Conservation (phyloP, 2,329 filamentous ascomycete genomes). For the Fusarium chlamydosporum region DNA sequence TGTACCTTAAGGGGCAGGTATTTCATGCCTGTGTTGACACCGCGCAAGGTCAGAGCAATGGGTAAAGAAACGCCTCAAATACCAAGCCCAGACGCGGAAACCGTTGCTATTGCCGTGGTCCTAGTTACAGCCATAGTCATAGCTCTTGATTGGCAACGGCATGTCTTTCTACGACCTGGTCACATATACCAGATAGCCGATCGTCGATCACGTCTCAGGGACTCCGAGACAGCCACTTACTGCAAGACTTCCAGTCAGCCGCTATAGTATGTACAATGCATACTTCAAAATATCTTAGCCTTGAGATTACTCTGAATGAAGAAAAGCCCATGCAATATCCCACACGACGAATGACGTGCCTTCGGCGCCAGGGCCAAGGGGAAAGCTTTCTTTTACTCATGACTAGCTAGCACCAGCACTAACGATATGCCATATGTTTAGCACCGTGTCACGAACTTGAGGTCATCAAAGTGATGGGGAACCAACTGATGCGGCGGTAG, state of each 20-base stretch:
- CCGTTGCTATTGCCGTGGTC: constrained; percentile 6
- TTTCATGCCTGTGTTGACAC: not conserved
- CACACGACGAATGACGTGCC: constrained; percentile 38
- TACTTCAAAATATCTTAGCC: constrained; percentile 2
- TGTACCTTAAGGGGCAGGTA: not conserved
- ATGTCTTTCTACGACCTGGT: constrained; percentile 30
- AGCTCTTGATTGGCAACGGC: constrained; percentile 18
- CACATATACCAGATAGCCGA: constrained; percentile 49
- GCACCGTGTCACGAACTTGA: constrained; percentile 1
- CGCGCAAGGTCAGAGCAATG: constrained; percentile 7
- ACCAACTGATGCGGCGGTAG: not conserved
- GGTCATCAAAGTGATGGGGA: constrained; percentile 25
- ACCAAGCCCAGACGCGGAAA: not conserved
- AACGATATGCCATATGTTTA: constrained; percentile 23
- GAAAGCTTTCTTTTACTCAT: constrained; percentile 24
- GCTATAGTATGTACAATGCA: not conserved
- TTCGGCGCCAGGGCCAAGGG: constrained; percentile 1
- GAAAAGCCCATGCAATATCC: constrained; percentile 12
- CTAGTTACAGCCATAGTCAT: not conserved
- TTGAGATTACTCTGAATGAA: constrained; percentile 8
- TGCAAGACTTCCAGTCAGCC: constrained; percentile 12
- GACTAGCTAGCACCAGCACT: constrained; percentile 35
- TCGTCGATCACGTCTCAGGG: constrained; percentile 44
- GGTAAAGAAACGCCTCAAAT: constrained; percentile 9
- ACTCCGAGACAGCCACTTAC: not conserved